Conservation (phyloP, 169 alveolate species). For the Theileria annulata region DNA sequence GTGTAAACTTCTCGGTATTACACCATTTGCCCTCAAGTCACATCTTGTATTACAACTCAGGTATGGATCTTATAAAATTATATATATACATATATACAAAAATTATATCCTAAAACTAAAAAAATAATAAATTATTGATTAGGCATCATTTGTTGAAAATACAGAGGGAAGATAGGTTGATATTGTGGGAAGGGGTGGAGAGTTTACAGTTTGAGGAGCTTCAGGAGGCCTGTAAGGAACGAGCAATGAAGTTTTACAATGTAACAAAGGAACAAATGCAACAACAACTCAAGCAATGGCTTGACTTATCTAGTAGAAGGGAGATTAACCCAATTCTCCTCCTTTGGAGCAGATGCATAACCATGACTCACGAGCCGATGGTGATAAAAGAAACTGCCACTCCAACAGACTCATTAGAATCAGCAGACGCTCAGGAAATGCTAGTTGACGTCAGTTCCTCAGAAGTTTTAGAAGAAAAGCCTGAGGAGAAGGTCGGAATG, state of each 20-base stretch:
- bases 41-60: conserved; percentile 83
- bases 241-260: conserved; percentile 83
- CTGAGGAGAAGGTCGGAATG: conserved; percentile 41
- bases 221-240: conserved; percentile 81
- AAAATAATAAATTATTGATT: background rate
- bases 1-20: conserved; percentile 81
- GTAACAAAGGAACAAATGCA: conserved; percentile 80
- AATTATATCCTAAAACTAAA: background rate
- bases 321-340: conserved; percentile 82
- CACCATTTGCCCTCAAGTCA: conserved; percentile 81
- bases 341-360: conserved; percentile 84
- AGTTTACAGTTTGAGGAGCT: conserved; percentile 77
- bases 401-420: background rate
- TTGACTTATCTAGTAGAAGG: conserved; percentile 79
- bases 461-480: conserved; percentile 25
- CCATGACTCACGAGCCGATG: conserved; percentile 84
- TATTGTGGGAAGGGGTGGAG: conserved; percentile 87
- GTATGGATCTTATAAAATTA: conserved; percentile 28
- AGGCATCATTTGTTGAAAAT: conserved; percentile 80
- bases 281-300: conserved; percentile 79
- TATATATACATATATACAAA: background rate
- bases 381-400: conserved; percentile 58
- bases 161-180: conserved; percentile 83
- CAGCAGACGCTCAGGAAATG: background rate
- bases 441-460: conserved; percentile 4